Evolutionary conservation across 2,329 filamentous ascomycete genomes (phyloP).

Genomic region (Bipolaris sorokiniana): DNA sequence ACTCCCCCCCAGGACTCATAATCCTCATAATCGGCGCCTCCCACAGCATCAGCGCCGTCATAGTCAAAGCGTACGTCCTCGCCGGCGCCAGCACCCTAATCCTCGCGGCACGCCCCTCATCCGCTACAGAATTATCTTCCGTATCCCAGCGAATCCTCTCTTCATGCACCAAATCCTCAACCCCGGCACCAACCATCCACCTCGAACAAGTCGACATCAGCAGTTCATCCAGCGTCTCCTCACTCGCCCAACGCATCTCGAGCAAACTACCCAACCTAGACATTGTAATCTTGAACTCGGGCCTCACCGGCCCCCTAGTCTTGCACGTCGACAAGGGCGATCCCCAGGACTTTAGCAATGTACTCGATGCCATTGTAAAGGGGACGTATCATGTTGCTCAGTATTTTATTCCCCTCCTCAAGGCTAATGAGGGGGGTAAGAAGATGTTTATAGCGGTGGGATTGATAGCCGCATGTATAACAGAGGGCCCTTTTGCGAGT

Average conservation of each 20-base stretch:
- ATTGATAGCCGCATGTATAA: conserved; percentile 45
- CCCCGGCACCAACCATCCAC: conserved; percentile 12
- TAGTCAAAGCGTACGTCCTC: conserved; percentile 39
- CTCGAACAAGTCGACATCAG: conserved; percentile 39
- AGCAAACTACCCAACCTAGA: conserved; percentile 39
- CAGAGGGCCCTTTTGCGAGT: conserved; percentile 51
- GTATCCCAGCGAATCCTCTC: conserved; percentile 18
- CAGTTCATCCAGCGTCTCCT: conserved; percentile 30
- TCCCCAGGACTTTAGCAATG: conserved; percentile 44
- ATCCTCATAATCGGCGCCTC: conserved; percentile 45
- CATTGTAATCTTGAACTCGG: conserved; percentile 49
- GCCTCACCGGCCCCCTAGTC: conserved; percentile 46
- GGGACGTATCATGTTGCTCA: conserved; percentile 49
- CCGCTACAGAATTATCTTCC: conserved; percentile 15
- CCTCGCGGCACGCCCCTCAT: conserved; percentile 35
- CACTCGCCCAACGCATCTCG: conserved; percentile 29
- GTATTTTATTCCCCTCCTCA: conserved; percentile 42
- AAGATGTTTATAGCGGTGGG: conserved; percentile 37
- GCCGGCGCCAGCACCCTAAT: conserved; percentile 34
- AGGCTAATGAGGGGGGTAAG: conserved; percentile 11
- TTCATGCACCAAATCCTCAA: not conserved
- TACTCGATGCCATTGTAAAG: conserved; percentile 48
- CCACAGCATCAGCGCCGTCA: conserved; percentile 40
- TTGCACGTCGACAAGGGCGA: conserved; percentile 42
- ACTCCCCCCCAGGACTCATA: conserved; percentile 28